Evolutionary conservation across 78 protist genomes (phyloP).

Genomic region (Dictyostelium brefeldianum): DNA sequence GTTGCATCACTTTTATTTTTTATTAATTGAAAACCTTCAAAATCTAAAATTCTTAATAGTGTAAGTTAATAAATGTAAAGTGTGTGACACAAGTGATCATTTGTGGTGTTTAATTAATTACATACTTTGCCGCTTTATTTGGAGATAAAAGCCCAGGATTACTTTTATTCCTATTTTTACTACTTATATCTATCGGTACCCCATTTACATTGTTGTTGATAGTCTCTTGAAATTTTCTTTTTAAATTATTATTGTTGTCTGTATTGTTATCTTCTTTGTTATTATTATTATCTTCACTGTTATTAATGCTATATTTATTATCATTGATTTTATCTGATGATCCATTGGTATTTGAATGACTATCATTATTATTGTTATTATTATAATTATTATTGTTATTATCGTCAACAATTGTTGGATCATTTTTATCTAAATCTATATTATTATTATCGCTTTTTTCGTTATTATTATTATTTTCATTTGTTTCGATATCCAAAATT

Average conservation of each 20-base stretch:
- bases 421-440: neutral
- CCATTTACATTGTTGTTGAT: neutral
- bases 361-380: conserved; percentile 4
- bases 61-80: too few species aligned
- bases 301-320: neutral
- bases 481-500: too few species aligned
- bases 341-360: neutral
- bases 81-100: too few species aligned
- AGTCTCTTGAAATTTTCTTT: conserved; percentile 11
- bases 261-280: neutral
- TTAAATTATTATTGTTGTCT: neutral
- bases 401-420: neutral
- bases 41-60: neutral
- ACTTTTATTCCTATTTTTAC: neutral
- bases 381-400: neutral
- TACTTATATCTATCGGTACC: neutral
- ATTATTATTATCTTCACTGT: neutral
- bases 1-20: neutral
- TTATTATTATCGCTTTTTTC: neutral
- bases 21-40: conserved; percentile 1
- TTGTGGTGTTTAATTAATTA: neutral
- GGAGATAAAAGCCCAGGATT: neutral
- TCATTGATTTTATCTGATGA: neutral
- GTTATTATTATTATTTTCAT: too few species aligned
- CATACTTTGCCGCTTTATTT: neutral